phyloP scores from a whole-genome alignment of 768 basidiomycete genomes.

The Harrya chromipes region DNA sequence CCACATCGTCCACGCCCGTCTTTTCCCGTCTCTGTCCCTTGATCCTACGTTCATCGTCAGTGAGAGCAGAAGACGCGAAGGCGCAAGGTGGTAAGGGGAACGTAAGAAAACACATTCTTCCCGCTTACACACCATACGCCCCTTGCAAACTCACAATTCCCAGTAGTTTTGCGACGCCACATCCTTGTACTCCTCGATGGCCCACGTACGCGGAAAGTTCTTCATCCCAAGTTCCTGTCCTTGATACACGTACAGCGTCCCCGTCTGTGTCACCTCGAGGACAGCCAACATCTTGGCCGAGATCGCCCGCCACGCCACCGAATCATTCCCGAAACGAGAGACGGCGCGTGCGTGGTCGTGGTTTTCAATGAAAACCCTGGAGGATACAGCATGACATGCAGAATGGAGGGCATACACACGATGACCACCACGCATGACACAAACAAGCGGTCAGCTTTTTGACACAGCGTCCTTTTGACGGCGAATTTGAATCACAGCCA shows the following conservation, averaged over 20 bases:
- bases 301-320: conserved; percentile 48
- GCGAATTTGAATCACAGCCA: conserved; percentile 6
- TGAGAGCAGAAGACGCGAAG: neutral
- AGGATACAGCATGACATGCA: neutral
- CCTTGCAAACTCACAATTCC: conserved; percentile 39
- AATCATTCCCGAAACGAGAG: conserved; percentile 65
- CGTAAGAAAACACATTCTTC: neutral
- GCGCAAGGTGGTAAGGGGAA: too few relatives aligned
- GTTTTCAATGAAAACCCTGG: conserved; percentile 64
- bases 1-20: conserved; percentile 39
- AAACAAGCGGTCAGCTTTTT: conserved; percentile 6
- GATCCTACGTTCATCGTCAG: conserved; percentile 30
- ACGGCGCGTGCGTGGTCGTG: conserved; percentile 66
- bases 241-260: conserved; percentile 73
- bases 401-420: conserved; percentile 15
- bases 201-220: conserved; percentile 62
- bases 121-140: neutral
- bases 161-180: conserved; percentile 61
- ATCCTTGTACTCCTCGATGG: conserved; percentile 71
- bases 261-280: conserved; percentile 57
- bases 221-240: conserved; percentile 70
- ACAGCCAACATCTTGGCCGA: conserved; percentile 66
- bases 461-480: neutral
- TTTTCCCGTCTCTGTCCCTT: conserved; percentile 35
- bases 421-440: conserved; percentile 9